Percentiles rank a stretch among this genome's conserved stretches.
phyloP scores from a whole-genome alignment of 768 basidiomycete genomes.

The Suillus weaverae region DNA sequence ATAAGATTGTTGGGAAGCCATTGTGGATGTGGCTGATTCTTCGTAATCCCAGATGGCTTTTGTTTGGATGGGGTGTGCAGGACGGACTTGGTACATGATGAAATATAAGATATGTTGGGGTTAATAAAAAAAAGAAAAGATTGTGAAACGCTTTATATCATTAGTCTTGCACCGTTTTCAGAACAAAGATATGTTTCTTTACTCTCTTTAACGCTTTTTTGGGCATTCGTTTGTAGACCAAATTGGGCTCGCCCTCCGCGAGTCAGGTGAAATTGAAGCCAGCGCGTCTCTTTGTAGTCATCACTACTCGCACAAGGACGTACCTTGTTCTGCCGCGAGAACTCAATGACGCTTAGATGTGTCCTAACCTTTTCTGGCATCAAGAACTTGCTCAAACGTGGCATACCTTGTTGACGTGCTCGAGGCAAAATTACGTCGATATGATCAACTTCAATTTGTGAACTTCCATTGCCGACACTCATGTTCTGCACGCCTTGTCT shows the following conservation, averaged over 20 bases:
- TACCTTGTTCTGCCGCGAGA: too few species aligned
- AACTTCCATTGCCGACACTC: too few species aligned
- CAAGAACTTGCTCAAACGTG: conserved; percentile 20
- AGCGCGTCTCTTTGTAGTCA: conserved; percentile 21
- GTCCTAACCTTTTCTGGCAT: conserved; percentile 15
- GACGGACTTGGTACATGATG: conserved; percentile 34
- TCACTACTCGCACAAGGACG: conserved; percentile 22
- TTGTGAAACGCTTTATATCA: conserved; percentile 30
- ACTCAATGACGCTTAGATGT: too few species aligned
- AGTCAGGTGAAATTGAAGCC: conserved; percentile 12
- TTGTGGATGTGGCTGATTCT: conserved; percentile 27
- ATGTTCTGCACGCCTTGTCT: background rate
- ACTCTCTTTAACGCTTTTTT: conserved; percentile 31
- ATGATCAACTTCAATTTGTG: too few species aligned
- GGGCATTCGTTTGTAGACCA: conserved; percentile 35
- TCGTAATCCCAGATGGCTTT: conserved; percentile 38
- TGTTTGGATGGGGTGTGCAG: conserved; percentile 36
- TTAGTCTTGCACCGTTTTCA: conserved; percentile 19
- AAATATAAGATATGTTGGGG: background rate
- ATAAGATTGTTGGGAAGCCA: conserved; percentile 28
- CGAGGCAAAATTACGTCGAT: background rate
- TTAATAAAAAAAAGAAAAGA: conserved; percentile 8
- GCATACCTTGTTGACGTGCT: conserved; percentile 19
- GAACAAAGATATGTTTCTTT: conserved; percentile 35
- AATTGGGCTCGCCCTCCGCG: conserved; percentile 25